A percentile compares a stretch with the other conserved stretches of the same genome.
phyloP scores from a whole-genome alignment of 257 asterid genomes.

The Gynochthodes officinalis region DNA sequence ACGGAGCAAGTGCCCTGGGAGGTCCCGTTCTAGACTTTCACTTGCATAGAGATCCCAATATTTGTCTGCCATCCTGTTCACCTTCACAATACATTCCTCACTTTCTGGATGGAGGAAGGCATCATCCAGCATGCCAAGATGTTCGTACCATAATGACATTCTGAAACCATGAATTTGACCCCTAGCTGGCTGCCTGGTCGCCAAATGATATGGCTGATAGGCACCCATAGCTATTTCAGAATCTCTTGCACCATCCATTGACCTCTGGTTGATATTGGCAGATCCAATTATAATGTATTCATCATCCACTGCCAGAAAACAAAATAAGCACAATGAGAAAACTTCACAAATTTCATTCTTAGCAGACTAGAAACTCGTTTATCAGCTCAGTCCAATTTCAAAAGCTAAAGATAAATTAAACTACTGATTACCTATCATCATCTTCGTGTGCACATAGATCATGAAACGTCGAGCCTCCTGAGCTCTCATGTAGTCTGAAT shows the following conservation, averaged over 20 bases:
- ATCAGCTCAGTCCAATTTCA: background rate
- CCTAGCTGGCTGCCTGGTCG: conserved; percentile 54
- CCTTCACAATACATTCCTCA: conserved; percentile 48
- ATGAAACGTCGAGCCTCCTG: conserved; percentile 86
- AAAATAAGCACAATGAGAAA: conserved; percentile 9
- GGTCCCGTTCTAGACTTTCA: conserved; percentile 46
- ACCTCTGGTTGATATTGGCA: conserved; percentile 90
- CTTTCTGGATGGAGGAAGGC: conserved; percentile 54
- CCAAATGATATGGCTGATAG: conserved; percentile 69
- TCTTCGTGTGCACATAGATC: conserved; percentile 90
- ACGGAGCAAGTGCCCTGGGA: conserved; percentile 72
- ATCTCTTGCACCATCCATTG: conserved; percentile 92
- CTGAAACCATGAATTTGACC: conserved; percentile 88
- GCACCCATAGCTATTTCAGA: conserved; percentile 91
- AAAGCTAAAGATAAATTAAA: background rate
- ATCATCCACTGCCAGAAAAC: conserved; percentile 62
- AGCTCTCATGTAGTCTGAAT: conserved; percentile 59
- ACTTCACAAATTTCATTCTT: background rate
- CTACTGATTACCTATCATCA: conserved; percentile 69
- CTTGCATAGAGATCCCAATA: conserved; percentile 67
- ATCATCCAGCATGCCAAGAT: conserved; percentile 81
- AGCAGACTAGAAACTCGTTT: background rate
- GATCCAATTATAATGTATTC: conserved; percentile 88
- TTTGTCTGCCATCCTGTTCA: conserved; percentile 54
- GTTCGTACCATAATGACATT: conserved; percentile 90